These are phyloP conservation scores for Rubroboletus satanas DNA, from an alignment of 768 basidiomycete genomes.

Conservation along the genomic window DNA sequence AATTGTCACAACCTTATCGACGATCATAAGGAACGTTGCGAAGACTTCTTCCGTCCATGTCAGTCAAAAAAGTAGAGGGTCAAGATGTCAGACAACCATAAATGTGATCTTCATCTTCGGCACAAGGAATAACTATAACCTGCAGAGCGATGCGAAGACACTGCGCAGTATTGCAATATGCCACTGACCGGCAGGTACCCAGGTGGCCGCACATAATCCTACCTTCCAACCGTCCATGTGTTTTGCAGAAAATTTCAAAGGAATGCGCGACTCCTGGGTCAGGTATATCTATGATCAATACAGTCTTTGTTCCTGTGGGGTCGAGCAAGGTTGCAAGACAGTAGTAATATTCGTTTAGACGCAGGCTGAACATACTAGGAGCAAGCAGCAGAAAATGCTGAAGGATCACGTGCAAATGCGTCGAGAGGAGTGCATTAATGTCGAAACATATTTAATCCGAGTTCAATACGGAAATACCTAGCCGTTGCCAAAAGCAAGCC, in stretches of 20 bases:
- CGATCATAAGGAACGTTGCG: not conserved
- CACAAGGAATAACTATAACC: not conserved
- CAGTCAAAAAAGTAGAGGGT: not conserved
- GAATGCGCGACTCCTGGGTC: not conserved
- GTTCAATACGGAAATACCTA: not conserved
- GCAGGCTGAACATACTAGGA: not conserved
- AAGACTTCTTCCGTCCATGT: not conserved
- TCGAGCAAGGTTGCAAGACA: not conserved
- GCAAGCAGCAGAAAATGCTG: not conserved
- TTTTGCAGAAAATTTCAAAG: not conserved
- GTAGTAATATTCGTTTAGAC: not conserved
- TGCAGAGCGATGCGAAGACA: not conserved
- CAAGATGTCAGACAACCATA: not conserved
- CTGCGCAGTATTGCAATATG: not conserved
- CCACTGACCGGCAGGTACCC: not conserved
- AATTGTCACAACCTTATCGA: not conserved
- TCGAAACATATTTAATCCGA: not conserved
- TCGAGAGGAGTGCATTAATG: not conserved
- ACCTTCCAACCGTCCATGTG: not conserved
- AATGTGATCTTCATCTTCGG: not conserved
- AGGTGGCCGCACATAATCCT: not conserved
- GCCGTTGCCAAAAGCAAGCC: not conserved
- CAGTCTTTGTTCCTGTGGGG: not conserved
- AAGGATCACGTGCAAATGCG: not conserved
- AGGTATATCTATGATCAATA: not conserved